Conservation (phyloP, 768 basidiomycete genomes). For the Trametopsis cervina region DNA sequence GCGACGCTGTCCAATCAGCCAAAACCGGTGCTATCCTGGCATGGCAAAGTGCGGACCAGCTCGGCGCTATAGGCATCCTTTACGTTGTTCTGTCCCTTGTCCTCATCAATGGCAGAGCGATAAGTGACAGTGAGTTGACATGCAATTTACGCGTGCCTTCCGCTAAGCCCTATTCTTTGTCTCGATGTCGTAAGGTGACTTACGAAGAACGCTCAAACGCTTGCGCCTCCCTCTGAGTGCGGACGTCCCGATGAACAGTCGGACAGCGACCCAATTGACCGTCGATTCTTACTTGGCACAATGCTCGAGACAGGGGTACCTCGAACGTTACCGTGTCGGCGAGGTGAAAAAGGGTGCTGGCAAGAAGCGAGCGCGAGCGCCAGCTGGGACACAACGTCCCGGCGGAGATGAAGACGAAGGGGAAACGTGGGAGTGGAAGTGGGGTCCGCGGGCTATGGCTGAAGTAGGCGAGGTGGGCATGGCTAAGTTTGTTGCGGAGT, state of each 20-base stretch:
- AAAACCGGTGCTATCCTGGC: constrained; percentile 66
- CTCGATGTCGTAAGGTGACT: constrained; percentile 45
- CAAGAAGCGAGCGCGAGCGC: constrained; percentile 47
- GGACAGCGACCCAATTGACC: constrained; percentile 44
- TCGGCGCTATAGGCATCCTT: constrained; percentile 65
- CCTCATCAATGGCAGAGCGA: constrained; percentile 68
- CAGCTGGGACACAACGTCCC: constrained; percentile 29
- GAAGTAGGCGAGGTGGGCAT: constrained; percentile 80
- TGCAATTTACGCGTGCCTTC: background rate
- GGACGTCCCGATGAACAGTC: constrained; percentile 43
- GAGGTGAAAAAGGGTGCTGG: constrained; percentile 32
- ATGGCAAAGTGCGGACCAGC: constrained; percentile 63
- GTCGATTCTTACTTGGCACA: constrained; percentile 61
- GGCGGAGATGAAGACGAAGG: constrained; percentile 31
- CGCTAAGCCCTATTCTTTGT: background rate
- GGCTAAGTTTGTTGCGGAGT: constrained; percentile 70
- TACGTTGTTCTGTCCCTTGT: constrained; percentile 80
- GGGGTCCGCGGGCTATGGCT: constrained; percentile 74
- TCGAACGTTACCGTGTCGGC: constrained; percentile 59
- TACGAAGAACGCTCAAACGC: constrained; percentile 62
- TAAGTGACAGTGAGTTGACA: constrained; percentile 60
- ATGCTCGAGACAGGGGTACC: constrained; percentile 66
- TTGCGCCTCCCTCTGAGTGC: constrained; percentile 52
- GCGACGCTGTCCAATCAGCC: constrained; percentile 35
- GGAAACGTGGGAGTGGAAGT: constrained; percentile 66